Percentiles rank a stretch among this genome's conserved stretches.
Evolutionary conservation across 2,329 filamentous ascomycete genomes (phyloP).

Genomic region (Fusarium palustre): DNA sequence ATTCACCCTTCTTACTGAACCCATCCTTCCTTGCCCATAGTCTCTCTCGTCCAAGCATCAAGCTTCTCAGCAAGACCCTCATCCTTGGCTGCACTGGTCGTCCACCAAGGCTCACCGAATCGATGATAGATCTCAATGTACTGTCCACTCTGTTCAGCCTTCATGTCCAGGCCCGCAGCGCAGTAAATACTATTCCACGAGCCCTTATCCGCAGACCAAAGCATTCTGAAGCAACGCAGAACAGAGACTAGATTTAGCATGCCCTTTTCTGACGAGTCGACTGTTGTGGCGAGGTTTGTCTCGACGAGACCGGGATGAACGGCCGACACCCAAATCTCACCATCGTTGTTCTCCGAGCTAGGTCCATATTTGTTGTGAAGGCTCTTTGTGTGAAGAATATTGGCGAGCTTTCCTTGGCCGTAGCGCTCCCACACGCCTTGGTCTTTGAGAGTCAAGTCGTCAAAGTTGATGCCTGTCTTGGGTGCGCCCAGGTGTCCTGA

Average conservation of each 20-base stretch:
- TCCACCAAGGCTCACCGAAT: slow-evolving; percentile 29
- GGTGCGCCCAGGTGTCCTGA: slow-evolving; percentile 27
- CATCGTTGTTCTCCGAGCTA: background rate
- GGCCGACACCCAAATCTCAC: slow-evolving; percentile 30
- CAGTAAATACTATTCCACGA: slow-evolving; percentile 41
- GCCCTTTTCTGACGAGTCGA: background rate
- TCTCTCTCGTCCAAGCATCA: slow-evolving; percentile 31
- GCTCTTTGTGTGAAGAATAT: slow-evolving; percentile 30
- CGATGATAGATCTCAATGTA: slow-evolving; percentile 29
- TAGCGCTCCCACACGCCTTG: slow-evolving; percentile 12
- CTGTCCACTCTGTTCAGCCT: slow-evolving; percentile 23
- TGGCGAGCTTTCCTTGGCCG: slow-evolving; percentile 38
- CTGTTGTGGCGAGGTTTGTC: background rate
- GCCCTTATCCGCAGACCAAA: slow-evolving; percentile 17
- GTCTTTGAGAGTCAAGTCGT: background rate
- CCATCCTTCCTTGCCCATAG: slow-evolving; percentile 28
- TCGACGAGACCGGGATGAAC: slow-evolving; percentile 37
- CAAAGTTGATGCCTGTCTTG: slow-evolving; percentile 29
- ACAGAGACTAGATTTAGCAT: background rate
- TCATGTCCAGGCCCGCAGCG: slow-evolving; percentile 24
- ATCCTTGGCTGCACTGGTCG: slow-evolving; percentile 25
- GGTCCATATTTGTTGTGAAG: slow-evolving; percentile 33
- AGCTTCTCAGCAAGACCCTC: slow-evolving; percentile 24
- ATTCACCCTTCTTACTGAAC: background rate
- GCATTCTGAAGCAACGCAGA: background rate